Base-by-base conservation (phyloP, 768 basidiomycete genomes). In the Boletus edulis region DNA sequence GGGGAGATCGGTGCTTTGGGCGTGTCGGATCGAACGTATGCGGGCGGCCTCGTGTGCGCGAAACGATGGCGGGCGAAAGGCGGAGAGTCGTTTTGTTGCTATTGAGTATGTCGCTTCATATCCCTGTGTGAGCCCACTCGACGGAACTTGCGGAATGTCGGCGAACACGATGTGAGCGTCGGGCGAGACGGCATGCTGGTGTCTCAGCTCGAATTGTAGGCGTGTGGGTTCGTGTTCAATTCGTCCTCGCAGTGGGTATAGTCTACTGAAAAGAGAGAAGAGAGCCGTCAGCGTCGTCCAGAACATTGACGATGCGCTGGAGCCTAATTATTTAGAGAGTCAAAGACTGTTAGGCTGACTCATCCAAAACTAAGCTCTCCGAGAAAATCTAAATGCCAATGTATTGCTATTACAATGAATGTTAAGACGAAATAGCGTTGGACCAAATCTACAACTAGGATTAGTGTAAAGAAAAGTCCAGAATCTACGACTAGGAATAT, bases 141-240 rank as follows among this genome's bases (percentile, higher is more conserved):
- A 46, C 40, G 52, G 54, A 27, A 62, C 56, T 42, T 58, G 40
- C 3, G 60, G 66, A 38, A 76, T 67, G 63, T 87, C 82, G 12
- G 83, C 73, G 64, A 87, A 87, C 37, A 82, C 64, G 40, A 87
- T 76, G 44, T 67, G 78, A 12, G 78, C 75, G 29, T 74, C 71
- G 14, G 57, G 41, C 4, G 82, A 80, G 2, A 82, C 75, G 2
- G 83, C 80, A 61, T 87, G 85, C 18, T 81, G 67, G 62, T 87
- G 86, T 46, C 86, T 79, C 58, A 87, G 72, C 61, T 85, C 77
- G 62, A 87, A 84, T 35, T 71, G 61, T 58, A 57, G 81, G 66
- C 35, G 64, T 15, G 52, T 31, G 14, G 58, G 41, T 13, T 41
- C 49, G 18, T 39, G 12, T 15, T 42, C 15, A n/a, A 24, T 32